Evolutionary conservation across 192 early-diverging fungal species (phyloP).

Genomic region (Rhizophagus sp.): DNA sequence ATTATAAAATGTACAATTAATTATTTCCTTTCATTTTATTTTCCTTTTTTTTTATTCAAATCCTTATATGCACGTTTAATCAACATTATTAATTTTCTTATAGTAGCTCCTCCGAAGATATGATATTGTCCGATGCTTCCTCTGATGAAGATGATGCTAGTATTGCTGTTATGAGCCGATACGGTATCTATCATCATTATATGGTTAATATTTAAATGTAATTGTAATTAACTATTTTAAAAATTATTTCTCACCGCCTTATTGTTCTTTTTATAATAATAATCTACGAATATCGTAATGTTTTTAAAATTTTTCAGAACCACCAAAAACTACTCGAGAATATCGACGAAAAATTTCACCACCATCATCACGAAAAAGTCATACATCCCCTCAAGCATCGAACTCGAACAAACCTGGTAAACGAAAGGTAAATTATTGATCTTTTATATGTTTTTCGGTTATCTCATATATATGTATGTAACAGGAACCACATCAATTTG

Average conservation of each 20-base stretch:
- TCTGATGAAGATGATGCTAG: constrained; percentile 20
- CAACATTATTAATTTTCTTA: background rate
- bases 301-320: background rate
- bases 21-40: background rate
- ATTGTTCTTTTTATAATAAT: background rate
- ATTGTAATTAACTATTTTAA: background rate
- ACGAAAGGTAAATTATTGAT: constrained; percentile 17
- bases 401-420: constrained; percentile 1
- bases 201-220: background rate
- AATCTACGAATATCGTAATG: background rate
- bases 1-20: background rate
- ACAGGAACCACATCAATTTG: background rate
- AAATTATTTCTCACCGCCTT: background rate
- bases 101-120: constrained; percentile 19
- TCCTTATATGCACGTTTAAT: background rate
- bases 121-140: constrained; percentile 18
- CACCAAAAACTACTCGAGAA: background rate
- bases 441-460: background rate
- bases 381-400: constrained; percentile 2
- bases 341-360: constrained; percentile 7
- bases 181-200: constrained; percentile 21
- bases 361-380: constrained; percentile 9
- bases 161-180: background rate
- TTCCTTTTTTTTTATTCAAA: background rate
- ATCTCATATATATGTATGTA: background rate